A percentile compares a stretch with the other conserved stretches of the same genome.
Conservation (phyloP, 208 protist genomes). For the Lotmaria passim region DNA sequence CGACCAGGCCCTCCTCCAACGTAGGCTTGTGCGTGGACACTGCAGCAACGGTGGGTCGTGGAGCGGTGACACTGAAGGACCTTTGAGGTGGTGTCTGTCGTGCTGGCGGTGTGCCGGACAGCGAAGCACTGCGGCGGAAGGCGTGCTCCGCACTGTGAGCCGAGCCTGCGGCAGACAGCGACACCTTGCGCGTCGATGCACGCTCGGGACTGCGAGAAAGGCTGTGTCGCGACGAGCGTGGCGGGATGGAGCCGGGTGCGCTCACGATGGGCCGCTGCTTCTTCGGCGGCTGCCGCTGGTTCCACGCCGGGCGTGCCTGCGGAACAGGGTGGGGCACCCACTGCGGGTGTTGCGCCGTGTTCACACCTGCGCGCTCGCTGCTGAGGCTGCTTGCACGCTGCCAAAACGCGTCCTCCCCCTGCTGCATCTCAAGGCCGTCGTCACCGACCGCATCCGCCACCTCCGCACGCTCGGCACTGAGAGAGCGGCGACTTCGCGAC, state of each 20-base stretch:
- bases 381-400: slow-evolving; percentile 13
- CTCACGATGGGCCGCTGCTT: slow-evolving; percentile 62
- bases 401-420: slow-evolving; percentile 19
- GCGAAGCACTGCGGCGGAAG: slow-evolving; percentile 22
- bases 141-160: slow-evolving; percentile 12
- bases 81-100: background rate
- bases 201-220: slow-evolving; percentile 29
- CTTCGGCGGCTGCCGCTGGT: slow-evolving; percentile 56
- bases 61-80: slow-evolving; percentile 5
- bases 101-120: background rate
- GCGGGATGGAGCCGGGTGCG: slow-evolving; percentile 30
- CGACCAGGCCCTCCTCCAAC: background rate
- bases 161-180: background rate
- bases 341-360: slow-evolving; percentile 25
- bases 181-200: background rate
- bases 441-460: background rate
- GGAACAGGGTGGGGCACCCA: slow-evolving; percentile 35
- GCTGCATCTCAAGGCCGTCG: no score
- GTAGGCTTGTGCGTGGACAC: background rate
- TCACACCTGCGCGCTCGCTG: slow-evolving; percentile 5
- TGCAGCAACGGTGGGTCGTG: background rate
- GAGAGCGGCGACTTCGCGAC: slow-evolving; percentile 31
- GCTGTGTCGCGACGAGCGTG: slow-evolving; percentile 18
- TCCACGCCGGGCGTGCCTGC: slow-evolving; percentile 61
- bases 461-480: slow-evolving; percentile 23